Evolutionary conservation across 2,329 filamentous ascomycete species (phyloP).

Genomic region (Trichophyton simii): DNA sequence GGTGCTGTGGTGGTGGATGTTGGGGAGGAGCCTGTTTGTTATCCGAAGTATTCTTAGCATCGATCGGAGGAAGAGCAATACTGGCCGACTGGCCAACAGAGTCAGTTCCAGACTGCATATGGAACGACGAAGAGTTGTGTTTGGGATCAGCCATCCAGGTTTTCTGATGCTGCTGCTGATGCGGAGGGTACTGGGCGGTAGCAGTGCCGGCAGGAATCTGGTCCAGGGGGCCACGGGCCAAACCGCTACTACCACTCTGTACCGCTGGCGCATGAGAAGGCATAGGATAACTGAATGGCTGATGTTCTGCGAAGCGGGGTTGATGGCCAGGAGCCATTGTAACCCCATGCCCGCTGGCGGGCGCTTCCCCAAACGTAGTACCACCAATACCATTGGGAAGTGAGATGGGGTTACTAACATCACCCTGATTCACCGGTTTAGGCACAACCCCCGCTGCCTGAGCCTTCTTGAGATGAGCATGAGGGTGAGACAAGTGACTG

Average conservation of each 20-base stretch:
- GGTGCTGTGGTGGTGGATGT: constrained; percentile 41
- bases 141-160: constrained; percentile 34
- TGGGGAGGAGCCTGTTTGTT: constrained; percentile 24
- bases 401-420: constrained; percentile 34
- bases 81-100: constrained; percentile 30
- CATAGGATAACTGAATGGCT: constrained; percentile 33
- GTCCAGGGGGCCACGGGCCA: constrained; percentile 29
- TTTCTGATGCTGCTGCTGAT: constrained; percentile 28
- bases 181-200: constrained; percentile 20
- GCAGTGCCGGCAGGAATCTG: neutral
- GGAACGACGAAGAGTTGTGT: constrained; percentile 29
- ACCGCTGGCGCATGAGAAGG: constrained; percentile 16
- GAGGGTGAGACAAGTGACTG: constrained; percentile 85
- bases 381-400: constrained; percentile 33
- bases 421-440: constrained; percentile 30
- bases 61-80: constrained; percentile 32
- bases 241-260: constrained; percentile 22
- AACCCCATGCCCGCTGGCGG: constrained; percentile 28
- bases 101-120: constrained; percentile 29
- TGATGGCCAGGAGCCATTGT: constrained; percentile 25
- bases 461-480: constrained; percentile 72
- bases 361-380: constrained; percentile 31
- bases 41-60: constrained; percentile 31
- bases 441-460: constrained; percentile 33
- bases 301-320: constrained; percentile 30